Evolutionary conservation across 108 stramenopile species (phyloP).

Genomic region (Nitzschia palea): DNA sequence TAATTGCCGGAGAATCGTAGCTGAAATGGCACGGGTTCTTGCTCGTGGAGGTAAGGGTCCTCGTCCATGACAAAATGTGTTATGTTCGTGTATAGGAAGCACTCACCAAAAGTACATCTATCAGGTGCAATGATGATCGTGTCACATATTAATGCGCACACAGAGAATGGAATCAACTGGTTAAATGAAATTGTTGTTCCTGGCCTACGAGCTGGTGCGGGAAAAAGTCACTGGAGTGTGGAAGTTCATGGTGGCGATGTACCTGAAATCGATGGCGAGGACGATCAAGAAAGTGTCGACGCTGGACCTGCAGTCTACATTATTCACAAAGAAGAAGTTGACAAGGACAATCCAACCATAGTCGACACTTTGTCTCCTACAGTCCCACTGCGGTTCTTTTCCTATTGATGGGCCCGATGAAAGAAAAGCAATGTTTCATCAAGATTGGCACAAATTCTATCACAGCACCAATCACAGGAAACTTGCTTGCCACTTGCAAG

Average conservation of each 20-base stretch:
- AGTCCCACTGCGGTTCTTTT: conserved; percentile 37
- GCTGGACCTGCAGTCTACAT: conserved; percentile 61
- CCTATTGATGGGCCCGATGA: conserved; percentile 26
- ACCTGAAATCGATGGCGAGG: conserved; percentile 31
- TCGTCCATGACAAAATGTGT: background rate
- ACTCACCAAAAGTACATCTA: too few relatives aligned
- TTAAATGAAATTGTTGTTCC: conserved; percentile 58
- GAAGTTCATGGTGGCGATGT: conserved; percentile 67
- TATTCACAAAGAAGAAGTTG: conserved; percentile 37
- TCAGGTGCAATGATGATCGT: conserved; percentile 61
- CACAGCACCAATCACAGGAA: too few relatives aligned
- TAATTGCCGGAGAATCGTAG: conserved; percentile 60
- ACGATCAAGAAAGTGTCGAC: too few relatives aligned
- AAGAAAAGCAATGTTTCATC: too few relatives aligned
- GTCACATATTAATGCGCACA: conserved; percentile 72
- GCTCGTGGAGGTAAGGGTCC: conserved; percentile 34
- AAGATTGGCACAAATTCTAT: too few relatives aligned
- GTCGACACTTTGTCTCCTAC: conserved; percentile 12
- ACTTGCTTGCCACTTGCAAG: too few relatives aligned
- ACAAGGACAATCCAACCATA: background rate
- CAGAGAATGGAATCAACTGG: conserved; percentile 59
- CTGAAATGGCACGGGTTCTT: conserved; percentile 65
- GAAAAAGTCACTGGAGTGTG: conserved; percentile 48
- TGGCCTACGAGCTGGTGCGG: conserved; percentile 50
- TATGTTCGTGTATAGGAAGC: background rate